These are phyloP conservation scores for Nakazawaea peltata DNA, from an alignment of 805 yeast species.

Conservation along the genomic window DNA sequence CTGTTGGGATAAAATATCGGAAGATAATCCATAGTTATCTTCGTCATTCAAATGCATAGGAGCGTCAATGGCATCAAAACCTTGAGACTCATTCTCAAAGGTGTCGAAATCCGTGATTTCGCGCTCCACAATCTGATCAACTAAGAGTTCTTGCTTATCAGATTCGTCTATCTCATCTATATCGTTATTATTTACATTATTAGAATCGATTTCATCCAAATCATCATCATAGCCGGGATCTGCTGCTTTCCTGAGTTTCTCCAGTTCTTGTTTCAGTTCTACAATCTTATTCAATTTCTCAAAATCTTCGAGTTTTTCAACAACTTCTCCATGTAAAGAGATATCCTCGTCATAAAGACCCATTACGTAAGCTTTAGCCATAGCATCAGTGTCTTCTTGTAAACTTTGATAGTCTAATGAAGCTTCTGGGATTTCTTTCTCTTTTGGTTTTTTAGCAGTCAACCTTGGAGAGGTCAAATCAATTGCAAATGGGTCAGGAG, in stretches of 20 bases:
- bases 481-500: background rate
- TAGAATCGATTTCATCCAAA: conserved; percentile 19
- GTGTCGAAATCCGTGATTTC: conserved; percentile 16
- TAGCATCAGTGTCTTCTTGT: conserved; percentile 40
- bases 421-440: conserved; percentile 14
- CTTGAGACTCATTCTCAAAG: conserved; percentile 21
- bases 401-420: conserved; percentile 32
- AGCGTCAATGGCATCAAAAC: conserved; percentile 16
- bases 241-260: conserved; percentile 11
- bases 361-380: conserved; percentile 52
- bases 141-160: conserved; percentile 29
- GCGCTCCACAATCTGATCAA: conserved; percentile 35
- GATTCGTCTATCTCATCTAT: conserved; percentile 28
- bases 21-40: conserved; percentile 18
- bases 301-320: conserved; percentile 47
- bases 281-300: conserved; percentile 40
- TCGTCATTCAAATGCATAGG: conserved; percentile 10
- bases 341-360: conserved; percentile 59
- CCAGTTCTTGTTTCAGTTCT: conserved; percentile 23
- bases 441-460: background rate
- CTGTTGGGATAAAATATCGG: conserved; percentile 34
- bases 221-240: conserved; percentile 5
- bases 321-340: conserved; percentile 45
- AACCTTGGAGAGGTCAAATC: background rate
- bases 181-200: conserved; percentile 22